Evolutionary conservation across 371 early-diverging fungal genomes (phyloP).

Genomic region (Mucor sp.): DNA sequence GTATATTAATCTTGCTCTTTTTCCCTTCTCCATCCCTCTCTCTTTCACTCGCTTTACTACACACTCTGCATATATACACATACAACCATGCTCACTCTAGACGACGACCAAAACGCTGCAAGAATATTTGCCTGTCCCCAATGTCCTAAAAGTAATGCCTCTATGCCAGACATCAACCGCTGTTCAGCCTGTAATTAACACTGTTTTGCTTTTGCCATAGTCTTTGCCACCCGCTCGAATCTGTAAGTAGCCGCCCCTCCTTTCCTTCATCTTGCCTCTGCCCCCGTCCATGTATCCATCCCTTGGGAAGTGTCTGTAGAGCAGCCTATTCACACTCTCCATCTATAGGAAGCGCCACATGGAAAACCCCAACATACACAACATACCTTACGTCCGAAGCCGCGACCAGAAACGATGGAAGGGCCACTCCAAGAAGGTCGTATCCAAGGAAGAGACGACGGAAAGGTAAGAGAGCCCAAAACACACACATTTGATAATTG

Average conservation of each 20-base stretch:
- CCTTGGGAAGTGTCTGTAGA: background rate
- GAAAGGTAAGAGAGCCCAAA: constrained; percentile 39
- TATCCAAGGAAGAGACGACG: constrained; percentile 55
- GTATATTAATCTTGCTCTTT: constrained; percentile 15
- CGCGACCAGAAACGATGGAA: constrained; percentile 63
- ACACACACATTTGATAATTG: constrained; percentile 13
- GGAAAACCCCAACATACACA: constrained; percentile 44
- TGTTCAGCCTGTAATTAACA: background rate
- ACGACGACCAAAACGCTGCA: constrained; percentile 25
- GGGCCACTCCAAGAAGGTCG: constrained; percentile 57
- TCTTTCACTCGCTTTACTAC: constrained; percentile 1
- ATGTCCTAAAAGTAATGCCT: constrained; percentile 51
- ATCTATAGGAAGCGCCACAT: constrained; percentile 35
- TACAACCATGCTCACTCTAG: constrained; percentile 18
- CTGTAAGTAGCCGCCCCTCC: constrained; percentile 29
- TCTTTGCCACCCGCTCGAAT: constrained; percentile 54
- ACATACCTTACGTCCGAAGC: constrained; percentile 55
- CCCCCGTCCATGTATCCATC: background rate
- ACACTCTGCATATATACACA: background rate
- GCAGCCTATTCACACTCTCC: background rate
- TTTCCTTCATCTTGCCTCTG: background rate
- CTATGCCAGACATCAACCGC: background rate
- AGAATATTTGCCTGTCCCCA: constrained; percentile 49
- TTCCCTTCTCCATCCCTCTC: constrained; percentile 5
- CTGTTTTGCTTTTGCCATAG: constrained; percentile 14